These are phyloP conservation scores for Atalantia buxifolia DNA, from an alignment of 345 rosid genomes.

Conservation along the genomic window DNA sequence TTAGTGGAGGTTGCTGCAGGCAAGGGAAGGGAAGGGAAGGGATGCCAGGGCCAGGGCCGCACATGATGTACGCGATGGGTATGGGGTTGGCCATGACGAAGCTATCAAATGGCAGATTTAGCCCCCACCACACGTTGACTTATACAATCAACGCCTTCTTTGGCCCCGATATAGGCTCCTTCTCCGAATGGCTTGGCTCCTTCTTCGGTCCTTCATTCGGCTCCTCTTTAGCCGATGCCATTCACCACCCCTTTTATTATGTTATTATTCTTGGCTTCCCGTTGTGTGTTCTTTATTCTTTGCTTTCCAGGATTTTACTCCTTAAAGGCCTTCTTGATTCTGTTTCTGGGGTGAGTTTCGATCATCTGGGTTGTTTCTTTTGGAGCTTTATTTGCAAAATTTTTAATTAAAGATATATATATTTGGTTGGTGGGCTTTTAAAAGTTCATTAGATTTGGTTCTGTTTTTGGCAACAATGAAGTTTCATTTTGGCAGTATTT, in stretches of 20 bases:
- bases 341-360: slow-evolving; percentile 48
- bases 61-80: slow-evolving; percentile 67
- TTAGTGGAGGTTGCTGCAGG: neutral
- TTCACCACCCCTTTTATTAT: slow-evolving; percentile 61
- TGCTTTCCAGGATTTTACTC: slow-evolving; percentile 42
- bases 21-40: too few species aligned
- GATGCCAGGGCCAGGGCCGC: slow-evolving; percentile 78
- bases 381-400: neutral
- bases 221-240: slow-evolving; percentile 36
- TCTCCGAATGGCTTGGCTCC: slow-evolving; percentile 66
- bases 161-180: slow-evolving; percentile 75
- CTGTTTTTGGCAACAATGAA: neutral
- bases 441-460: neutral
- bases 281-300: slow-evolving; percentile 43
- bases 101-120: slow-evolving; percentile 49
- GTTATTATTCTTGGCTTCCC: slow-evolving; percentile 54
- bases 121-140: slow-evolving; percentile 52
- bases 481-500: neutral
- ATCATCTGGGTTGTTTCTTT: neutral
- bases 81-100: slow-evolving; percentile 47
- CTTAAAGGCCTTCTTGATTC: slow-evolving; percentile 47
- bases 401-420: neutral
- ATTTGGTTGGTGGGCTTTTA: neutral
- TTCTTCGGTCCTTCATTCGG: slow-evolving; percentile 28
- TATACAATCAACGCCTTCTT: slow-evolving; percentile 71